Base-by-base conservation (phyloP, 2,329 filamentous ascomycete species). In the Aureobasidium vineae region DNA sequence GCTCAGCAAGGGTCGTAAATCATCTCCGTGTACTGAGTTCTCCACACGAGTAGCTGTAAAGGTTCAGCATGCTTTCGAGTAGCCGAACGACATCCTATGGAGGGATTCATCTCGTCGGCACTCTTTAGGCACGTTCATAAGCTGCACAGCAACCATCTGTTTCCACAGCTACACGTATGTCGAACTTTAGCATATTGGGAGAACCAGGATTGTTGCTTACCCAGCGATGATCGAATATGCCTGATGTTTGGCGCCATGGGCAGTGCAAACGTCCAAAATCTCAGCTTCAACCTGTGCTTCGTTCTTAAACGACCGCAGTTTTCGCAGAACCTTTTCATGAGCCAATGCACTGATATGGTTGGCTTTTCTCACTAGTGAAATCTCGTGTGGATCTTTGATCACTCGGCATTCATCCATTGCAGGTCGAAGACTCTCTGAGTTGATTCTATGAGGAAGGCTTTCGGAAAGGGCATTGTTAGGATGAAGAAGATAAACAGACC, bases 221-320 rank as follows among this genome's bases (percentile, higher is more conserved):
- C 90, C 94, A 53, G 91, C 91, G 71, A 99, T 97, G n/a, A 92
- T 85, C 54, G 88, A 86, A 75, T 99, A 99, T 0, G 94, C 88
- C 79, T 96, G 91, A 60, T 86, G 81, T 69, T 89, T 90, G 3
- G 91, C 89, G 69, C 90, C 90, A 63, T 84, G 82, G 8, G 88
- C 84, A 59, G 90, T 87, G 75, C 92, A 97, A 26, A 85, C 85
- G 40, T 86, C 84, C 28, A 88, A 80, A 74, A 96, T 96, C 13
- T 88, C 80, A 50, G 90, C 92, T 74, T 97, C 90, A 31, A 97
- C 84, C 71, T 97, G 87, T 41, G 90, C 86, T 80, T 99, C 94
- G 71, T 90, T 96, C 21, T 78, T 82, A 68, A 93, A 85, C 0
- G 76, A 75, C 26, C 83, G 81, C 26, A 95, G 82, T 2, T 83